Evolutionary conservation across 495 filamentous ascomycete genomes (phyloP).

Genomic region (Hypomontagnella monticulosa): DNA sequence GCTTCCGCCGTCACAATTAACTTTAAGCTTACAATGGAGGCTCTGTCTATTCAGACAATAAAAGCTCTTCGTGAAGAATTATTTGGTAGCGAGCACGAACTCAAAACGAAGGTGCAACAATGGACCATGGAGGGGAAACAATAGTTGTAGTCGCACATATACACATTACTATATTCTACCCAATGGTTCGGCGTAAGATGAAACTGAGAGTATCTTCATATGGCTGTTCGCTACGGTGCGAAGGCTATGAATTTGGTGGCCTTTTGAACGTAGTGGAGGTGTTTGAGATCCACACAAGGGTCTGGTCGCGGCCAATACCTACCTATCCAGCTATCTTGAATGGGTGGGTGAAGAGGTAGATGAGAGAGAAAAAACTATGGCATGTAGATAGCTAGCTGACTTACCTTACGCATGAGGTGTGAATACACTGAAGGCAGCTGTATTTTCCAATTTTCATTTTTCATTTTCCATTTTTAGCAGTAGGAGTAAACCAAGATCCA

Average conservation of each 20-base stretch:
- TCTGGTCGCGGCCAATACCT: not conserved
- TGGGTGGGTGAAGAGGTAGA: too few species aligned
- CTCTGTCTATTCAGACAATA: constrained; percentile 9
- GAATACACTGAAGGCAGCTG: not conserved
- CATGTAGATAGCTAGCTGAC: not conserved
- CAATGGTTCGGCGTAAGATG: constrained; percentile 6
- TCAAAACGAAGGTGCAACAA: constrained; percentile 25
- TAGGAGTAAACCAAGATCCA: constrained; percentile 7
- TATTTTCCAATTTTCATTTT: too few species aligned
- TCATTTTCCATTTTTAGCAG: constrained; percentile 3
- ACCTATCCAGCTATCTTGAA: too few species aligned
- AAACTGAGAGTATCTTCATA: constrained; percentile 27
- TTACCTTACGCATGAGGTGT: too few species aligned
- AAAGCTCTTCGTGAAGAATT: not conserved
- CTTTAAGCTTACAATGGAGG: constrained; percentile 28
- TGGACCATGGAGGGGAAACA: not conserved
- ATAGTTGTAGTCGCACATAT: not conserved
- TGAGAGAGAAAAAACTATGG: not conserved
- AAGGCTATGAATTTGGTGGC: not conserved
- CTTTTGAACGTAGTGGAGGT: constrained; percentile 11
- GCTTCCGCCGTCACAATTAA: constrained; percentile 2
- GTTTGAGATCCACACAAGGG: constrained; percentile 25
- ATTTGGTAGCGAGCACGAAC: constrained; percentile 22
- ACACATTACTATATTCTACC: not conserved
- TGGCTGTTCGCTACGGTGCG: constrained; percentile 13